phyloP scores from a whole-genome alignment of 176 grass and related monocot species.

The Typha latifolia region DNA sequence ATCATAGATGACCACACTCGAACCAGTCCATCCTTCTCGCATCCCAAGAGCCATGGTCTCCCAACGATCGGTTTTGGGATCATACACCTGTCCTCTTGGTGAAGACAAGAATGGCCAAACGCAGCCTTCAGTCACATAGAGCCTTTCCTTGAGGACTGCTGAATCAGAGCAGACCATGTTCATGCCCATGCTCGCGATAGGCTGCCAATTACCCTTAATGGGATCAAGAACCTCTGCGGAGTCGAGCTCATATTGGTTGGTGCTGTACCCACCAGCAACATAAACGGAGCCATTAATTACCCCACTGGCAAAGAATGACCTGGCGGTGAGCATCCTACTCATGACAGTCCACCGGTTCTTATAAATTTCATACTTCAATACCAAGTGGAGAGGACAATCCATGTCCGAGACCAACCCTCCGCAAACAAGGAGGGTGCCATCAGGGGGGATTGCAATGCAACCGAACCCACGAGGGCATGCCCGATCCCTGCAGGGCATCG shows the following conservation, averaged over 20 bases:
- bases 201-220: constrained; percentile 41
- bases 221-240: constrained; percentile 68
- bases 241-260: constrained; percentile 72
- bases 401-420: constrained; percentile 87
- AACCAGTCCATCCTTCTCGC: constrained; percentile 88
- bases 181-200: constrained; percentile 52
- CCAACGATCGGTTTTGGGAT: constrained; percentile 50
- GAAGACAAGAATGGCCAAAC: constrained; percentile 87
- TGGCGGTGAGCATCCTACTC: constrained; percentile 55
- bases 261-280: constrained; percentile 79
- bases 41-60: constrained; percentile 69
- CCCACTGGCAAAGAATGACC: constrained; percentile 85
- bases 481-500: constrained; percentile 78
- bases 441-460: constrained; percentile 52
- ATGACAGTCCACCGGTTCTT: constrained; percentile 65
- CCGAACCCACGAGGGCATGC: constrained; percentile 79
- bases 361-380: constrained; percentile 64
- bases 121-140: constrained; percentile 77
- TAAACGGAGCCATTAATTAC: constrained; percentile 63
- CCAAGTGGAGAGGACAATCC: constrained; percentile 87
- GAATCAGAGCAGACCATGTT: constrained; percentile 85
- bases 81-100: constrained; percentile 69
- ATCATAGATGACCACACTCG: constrained; percentile 36
- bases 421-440: constrained; percentile 66
- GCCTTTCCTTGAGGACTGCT: constrained; percentile 43